phyloP scores from a whole-genome alignment of 495 filamentous ascomycete species.

The Chlorociboria aeruginascens region DNA sequence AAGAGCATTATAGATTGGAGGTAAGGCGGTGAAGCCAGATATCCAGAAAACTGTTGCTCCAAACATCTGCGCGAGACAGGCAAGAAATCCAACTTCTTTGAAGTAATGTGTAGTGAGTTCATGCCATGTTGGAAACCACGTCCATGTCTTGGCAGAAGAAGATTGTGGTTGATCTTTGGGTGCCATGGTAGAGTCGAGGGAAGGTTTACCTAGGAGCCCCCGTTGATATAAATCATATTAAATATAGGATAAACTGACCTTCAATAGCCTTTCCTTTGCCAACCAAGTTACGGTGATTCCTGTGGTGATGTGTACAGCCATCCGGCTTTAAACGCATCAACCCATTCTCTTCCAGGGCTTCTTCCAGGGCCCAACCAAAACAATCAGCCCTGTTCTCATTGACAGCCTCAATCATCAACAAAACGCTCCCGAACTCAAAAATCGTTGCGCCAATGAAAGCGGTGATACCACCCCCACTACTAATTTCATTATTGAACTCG shows the following conservation, averaged over 20 bases:
- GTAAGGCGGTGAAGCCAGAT: slow-evolving; percentile 51
- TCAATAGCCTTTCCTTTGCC: slow-evolving; percentile 19
- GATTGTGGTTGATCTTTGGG: slow-evolving; percentile 3
- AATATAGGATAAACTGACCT: slow-evolving; percentile 1
- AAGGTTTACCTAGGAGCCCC: slow-evolving; percentile 5
- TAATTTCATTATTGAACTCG: slow-evolving; percentile 41
- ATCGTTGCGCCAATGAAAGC: slow-evolving; percentile 60
- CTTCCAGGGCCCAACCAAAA: slow-evolving; percentile 60
- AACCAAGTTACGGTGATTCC: slow-evolving; percentile 35
- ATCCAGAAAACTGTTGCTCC: slow-evolving; percentile 61
- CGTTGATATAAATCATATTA: neutral
- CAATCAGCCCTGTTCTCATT: slow-evolving; percentile 55
- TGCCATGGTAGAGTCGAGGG: slow-evolving; percentile 4
- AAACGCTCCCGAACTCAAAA: slow-evolving; percentile 52
- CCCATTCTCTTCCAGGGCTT: slow-evolving; percentile 27
- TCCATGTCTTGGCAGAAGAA: slow-evolving; percentile 26
- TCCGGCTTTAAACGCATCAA: slow-evolving; percentile 19
- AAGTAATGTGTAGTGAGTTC: slow-evolving; percentile 53
- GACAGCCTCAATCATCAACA: slow-evolving; percentile 57
- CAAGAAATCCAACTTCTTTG: slow-evolving; percentile 57
- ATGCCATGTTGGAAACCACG: slow-evolving; percentile 45
- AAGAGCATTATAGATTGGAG: slow-evolving; percentile 38
- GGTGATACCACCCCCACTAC: slow-evolving; percentile 45
- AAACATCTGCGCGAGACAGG: slow-evolving; percentile 45
- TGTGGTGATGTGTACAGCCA: slow-evolving; percentile 44